Base-by-base conservation (phyloP, 768 basidiomycete species). In the Boletus rubescentipes region DNA sequence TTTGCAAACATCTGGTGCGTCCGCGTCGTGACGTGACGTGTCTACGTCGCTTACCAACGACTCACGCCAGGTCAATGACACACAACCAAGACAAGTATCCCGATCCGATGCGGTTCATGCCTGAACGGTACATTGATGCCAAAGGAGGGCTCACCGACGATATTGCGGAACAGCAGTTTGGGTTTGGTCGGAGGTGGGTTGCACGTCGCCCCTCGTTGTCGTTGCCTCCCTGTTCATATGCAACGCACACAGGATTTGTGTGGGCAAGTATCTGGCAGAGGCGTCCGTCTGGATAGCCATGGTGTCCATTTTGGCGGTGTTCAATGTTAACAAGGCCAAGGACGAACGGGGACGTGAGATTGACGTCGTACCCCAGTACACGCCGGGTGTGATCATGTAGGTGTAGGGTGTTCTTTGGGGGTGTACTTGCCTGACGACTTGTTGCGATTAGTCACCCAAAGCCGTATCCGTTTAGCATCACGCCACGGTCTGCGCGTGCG, bases 261-360 rank as follows among this genome's bases (percentile, higher is more conserved):
- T 68, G 9, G 63, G 62, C 6, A 61, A 61, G 34, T 60, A 65
- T n/a, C 61, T 69, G 9, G 66, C 67, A 0, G 62, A 69, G 30
- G 53, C 62, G 0, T 62, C 61, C 50, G 59, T 66, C 7, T 64
- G 65, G 61, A 62, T 67, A 16, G 61, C 61, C 6, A 67, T 65
- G 46, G 65, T 61, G 16, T 65, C 62, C 37, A 47, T 66, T 10
- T 47, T 73, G 47, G 49, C 63, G 0, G 58, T 64, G 5, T 68
- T 75, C 51, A 31, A 63, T 18, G 49, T 70, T 12, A 54, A 48
- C 26, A 72, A 74, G 48, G 68, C 69, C 2, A 58, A 65, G 20
- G 71, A 75, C 36, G 58, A 54, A 14, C 39, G 64, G 0, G 77
- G 75, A 3, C 52, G 59, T 3, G 65, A 66, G 26, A 61, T 72